Evolutionary conservation across 129 eudicot genomes (phyloP).

Genomic region (Artemisia argyi): DNA sequence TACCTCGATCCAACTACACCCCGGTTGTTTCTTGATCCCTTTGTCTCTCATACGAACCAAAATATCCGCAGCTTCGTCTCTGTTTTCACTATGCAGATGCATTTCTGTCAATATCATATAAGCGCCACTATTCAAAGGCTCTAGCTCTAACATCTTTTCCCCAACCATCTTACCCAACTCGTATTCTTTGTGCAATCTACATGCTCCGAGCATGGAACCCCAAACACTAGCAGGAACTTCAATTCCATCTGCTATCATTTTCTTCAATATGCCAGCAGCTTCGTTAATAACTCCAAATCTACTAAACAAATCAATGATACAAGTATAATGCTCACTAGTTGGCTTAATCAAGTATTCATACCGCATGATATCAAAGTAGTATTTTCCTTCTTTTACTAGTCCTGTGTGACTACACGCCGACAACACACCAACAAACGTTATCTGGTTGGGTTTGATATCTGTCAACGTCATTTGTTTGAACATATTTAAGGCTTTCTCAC

Average conservation of each 20-base stretch:
- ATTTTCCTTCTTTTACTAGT: conserved; percentile 1
- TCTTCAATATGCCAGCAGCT: not conserved
- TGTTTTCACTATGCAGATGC: conserved; percentile 15
- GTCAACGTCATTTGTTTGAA: not conserved
- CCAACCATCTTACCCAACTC: conserved; percentile 1
- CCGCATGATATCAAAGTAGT: conserved; percentile 1
- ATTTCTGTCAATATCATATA: conserved; percentile 6
- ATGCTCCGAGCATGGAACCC: conserved; percentile 2
- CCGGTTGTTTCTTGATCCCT: conserved; percentile 6
- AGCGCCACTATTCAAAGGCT: not conserved
- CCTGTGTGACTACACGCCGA: conserved; percentile 4
- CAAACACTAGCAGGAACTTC: conserved; percentile 8
- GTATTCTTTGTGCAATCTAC: conserved; percentile 1
- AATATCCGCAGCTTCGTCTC: conserved; percentile 3
- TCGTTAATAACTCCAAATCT: not conserved
- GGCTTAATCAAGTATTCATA: not conserved
- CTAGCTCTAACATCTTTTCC: conserved; percentile 4
- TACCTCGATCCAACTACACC: conserved; percentile 12
- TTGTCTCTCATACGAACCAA: conserved; percentile 9
- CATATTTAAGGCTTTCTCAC: conserved; percentile 1
- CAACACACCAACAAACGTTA: conserved; percentile 11
- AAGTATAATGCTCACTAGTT: conserved; percentile 8
- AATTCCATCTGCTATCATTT: not conserved
- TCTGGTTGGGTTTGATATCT: not conserved
- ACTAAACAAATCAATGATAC: not conserved